Percentiles rank a stretch among this genome's conserved stretches.
Conservation (phyloP, 2,329 filamentous ascomycete genomes). For the Ceratocystis diversiconidia region DNA sequence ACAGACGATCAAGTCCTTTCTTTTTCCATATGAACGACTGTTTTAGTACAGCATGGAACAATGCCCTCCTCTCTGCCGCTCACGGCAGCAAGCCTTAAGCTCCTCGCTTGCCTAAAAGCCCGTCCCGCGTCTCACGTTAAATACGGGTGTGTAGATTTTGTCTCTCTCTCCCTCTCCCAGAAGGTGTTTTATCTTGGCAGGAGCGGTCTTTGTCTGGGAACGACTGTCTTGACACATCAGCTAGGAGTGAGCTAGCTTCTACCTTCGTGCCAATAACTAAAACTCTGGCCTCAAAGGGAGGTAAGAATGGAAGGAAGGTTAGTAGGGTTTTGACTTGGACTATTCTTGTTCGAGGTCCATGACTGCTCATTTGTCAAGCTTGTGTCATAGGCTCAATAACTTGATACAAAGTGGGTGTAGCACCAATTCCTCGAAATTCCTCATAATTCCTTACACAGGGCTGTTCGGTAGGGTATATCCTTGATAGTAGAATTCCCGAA, state of each 20-base stretch:
- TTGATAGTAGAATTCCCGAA: neutral
- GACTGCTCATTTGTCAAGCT: neutral
- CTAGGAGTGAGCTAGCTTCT: neutral
- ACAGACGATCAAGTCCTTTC: too few relatives aligned
- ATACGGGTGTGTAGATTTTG: neutral
- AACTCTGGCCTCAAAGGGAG: neutral
- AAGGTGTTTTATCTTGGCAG: too few relatives aligned
- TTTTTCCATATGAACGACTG: neutral
- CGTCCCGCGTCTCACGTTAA: neutral
- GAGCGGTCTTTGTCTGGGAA: neutral
- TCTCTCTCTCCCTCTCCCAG: neutral
- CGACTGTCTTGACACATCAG: neutral
- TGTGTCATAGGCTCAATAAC: neutral
- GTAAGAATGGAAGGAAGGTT: neutral
- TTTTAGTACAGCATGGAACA: neutral
- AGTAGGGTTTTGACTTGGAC: neutral
- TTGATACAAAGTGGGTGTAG: neutral
- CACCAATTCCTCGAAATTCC: neutral
- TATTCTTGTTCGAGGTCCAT: neutral
- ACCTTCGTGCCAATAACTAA: neutral
- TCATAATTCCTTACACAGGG: neutral
- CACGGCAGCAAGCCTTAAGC: neutral
- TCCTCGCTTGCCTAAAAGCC: neutral
- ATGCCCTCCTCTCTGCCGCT: neutral
- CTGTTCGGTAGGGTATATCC: neutral